Conservation (phyloP, 2,329 filamentous ascomycete genomes). For the Akanthomyces muscarius region DNA sequence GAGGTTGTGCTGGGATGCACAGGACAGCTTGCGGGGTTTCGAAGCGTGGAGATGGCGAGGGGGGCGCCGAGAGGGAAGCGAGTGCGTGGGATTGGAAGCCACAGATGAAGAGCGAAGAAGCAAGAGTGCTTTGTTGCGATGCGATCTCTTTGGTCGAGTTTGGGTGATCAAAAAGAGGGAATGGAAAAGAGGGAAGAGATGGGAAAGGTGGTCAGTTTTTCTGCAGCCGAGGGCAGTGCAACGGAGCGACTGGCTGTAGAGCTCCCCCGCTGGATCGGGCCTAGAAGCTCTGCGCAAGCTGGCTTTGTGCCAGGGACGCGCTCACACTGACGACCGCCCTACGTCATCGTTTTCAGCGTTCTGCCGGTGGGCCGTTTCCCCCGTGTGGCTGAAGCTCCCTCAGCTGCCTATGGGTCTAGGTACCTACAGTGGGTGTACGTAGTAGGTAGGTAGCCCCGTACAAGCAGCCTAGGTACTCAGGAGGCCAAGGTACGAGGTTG, state of each 20-base stretch:
- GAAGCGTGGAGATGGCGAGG: background rate
- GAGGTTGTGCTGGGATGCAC: conserved; percentile 7
- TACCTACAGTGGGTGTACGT: too few relatives aligned
- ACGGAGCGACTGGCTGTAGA: background rate
- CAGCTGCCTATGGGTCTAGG: background rate
- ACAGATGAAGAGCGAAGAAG: background rate
- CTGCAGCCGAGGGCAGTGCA: background rate
- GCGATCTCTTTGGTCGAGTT: background rate
- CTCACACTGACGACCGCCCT: conserved; percentile 10
- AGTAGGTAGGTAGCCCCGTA: too few relatives aligned
- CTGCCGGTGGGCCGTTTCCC: background rate
- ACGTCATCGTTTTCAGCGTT: conserved; percentile 14
- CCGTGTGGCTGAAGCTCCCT: conserved; percentile 10
- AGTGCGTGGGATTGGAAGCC: background rate
- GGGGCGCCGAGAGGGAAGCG: background rate
- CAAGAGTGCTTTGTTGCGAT: background rate
- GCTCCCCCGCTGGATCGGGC: conserved; percentile 10
- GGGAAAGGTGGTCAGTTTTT: conserved; percentile 15
- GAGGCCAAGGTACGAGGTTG: background rate
- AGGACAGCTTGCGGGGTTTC: conserved; percentile 4
- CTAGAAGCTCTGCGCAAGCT: conserved; percentile 13
- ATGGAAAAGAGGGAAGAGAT: background rate
- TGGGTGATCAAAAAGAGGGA: background rate
- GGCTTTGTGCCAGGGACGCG: background rate
- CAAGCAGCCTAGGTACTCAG: too few relatives aligned